Percentiles rank a stretch among this genome's conserved stretches.
These are phyloP conservation scores for Polychaeton citri DNA, from an alignment of 2,329 filamentous ascomycete species.

Conservation along the genomic window DNA sequence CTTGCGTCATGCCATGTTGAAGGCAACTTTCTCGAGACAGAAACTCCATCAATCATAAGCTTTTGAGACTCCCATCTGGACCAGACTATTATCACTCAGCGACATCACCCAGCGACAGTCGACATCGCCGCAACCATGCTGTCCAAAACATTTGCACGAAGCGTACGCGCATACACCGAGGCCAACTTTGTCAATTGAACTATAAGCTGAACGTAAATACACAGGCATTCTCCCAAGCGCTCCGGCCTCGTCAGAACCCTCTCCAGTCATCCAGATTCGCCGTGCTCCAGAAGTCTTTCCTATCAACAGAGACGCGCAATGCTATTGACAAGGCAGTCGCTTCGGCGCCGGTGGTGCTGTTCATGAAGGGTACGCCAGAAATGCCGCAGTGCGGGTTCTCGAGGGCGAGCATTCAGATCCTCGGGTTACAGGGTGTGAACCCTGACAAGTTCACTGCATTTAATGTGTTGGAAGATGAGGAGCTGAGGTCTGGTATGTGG, in stretches of 20 bases:
- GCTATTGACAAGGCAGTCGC: constrained; percentile 85
- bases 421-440: constrained; percentile 88
- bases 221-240: constrained; percentile 35
- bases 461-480: constrained; percentile 87
- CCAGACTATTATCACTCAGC: too few relatives aligned
- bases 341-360: constrained; percentile 84
- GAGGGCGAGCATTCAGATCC: constrained; percentile 82
- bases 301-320: constrained; percentile 65
- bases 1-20: neutral
- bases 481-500: constrained; percentile 61
- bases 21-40: neutral
- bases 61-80: too few relatives aligned
- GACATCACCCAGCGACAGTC: too few relatives aligned
- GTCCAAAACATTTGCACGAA: constrained; percentile 9
- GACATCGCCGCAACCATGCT: constrained; percentile 13
- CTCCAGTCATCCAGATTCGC: constrained; percentile 31
- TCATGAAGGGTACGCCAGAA: constrained; percentile 99
- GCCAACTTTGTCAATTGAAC: too few relatives aligned
- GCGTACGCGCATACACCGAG: neutral
- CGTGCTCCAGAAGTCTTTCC: constrained; percentile 45
- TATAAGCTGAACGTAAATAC: too few relatives aligned
- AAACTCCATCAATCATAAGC: too few relatives aligned
- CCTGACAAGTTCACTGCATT: constrained; percentile 95
- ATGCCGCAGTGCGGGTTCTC: constrained; percentile 95
- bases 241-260: constrained; percentile 27